Conservation (phyloP, 306 rosid species). For the Prunus kanzakura region DNA sequence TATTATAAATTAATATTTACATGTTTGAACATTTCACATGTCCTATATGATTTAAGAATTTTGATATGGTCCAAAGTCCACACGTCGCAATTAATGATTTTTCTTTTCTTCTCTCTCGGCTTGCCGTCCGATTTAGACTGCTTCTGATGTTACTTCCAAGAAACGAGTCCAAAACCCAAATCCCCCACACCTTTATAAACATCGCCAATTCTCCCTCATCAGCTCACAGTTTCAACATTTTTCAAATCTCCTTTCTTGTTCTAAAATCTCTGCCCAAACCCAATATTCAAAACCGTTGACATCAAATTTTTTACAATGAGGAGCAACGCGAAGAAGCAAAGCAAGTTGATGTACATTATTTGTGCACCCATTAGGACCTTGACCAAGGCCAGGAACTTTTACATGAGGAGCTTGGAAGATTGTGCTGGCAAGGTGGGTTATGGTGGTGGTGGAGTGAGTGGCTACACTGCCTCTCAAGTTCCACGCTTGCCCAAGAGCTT, state of each 20-base stretch:
- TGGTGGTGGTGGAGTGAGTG: not conserved
- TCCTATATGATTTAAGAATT: no score
- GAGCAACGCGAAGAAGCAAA: conserved; percentile 15
- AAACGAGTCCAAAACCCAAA: conserved; percentile 4
- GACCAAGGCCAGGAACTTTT: conserved; percentile 38
- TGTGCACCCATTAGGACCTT: conserved; percentile 39
- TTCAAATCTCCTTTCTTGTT: no score
- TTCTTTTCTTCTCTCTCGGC: not conserved
- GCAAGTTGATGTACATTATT: conserved; percentile 12
- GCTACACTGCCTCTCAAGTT: conserved; percentile 3
- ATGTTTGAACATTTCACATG: conserved; percentile 1
- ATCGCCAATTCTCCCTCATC: not conserved
- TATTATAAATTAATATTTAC: not conserved
- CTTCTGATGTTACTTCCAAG: conserved; percentile 5
- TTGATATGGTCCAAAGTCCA: conserved; percentile 19
- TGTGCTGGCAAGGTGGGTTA: conserved; percentile 35
- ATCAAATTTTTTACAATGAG: not conserved
- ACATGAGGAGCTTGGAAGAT: conserved; percentile 29
- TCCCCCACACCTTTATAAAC: not conserved
- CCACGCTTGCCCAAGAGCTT: conserved; percentile 22
- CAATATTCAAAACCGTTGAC: not conserved
- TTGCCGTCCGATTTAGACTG: conserved; percentile 11
- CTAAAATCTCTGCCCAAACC: no score
- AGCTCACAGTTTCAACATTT: not conserved
- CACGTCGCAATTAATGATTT: conserved; percentile 5